Conservation (phyloP, 805 yeast genomes). For the Cyberlindnera euphorbiiphila region DNA sequence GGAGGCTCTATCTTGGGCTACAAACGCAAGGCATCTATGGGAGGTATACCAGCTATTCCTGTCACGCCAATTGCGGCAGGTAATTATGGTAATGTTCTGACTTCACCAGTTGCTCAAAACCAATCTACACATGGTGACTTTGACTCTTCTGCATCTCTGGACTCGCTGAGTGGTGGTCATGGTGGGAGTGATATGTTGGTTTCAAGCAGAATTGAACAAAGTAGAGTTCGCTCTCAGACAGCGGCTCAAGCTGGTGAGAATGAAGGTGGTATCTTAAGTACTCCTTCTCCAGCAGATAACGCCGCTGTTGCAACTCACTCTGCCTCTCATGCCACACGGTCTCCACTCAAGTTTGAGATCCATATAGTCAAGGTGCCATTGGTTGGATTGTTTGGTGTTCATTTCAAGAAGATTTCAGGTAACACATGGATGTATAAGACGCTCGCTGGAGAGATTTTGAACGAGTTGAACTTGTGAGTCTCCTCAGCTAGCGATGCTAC, state of each 20-base stretch:
- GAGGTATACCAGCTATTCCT: conserved; percentile 40
- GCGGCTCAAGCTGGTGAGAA: conserved; percentile 6
- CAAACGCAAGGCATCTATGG: conserved; percentile 38
- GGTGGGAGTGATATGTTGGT: conserved; percentile 48
- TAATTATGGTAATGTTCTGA: conserved; percentile 23
- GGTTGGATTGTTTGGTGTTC: conserved; percentile 88
- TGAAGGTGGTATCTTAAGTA: conserved; percentile 1
- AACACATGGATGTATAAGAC: conserved; percentile 95
- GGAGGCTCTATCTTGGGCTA: conserved; percentile 53
- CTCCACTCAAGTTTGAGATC: conserved; percentile 84
- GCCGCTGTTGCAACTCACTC: conserved; percentile 12
- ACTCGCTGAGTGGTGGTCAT: conserved; percentile 55
- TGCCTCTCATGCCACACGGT: conserved; percentile 29
- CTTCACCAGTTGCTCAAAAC: conserved; percentile 29
- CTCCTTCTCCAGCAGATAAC: not conserved
- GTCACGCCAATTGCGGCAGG: conserved; percentile 50
- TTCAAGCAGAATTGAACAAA: conserved; percentile 55
- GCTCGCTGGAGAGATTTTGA: conserved; percentile 76
- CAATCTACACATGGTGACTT: conserved; percentile 33
- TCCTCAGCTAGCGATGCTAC: no score
- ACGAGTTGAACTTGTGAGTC: conserved; percentile 25
- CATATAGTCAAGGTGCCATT: conserved; percentile 90
- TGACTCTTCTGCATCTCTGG: conserved; percentile 46
- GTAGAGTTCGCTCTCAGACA: conserved; percentile 16
- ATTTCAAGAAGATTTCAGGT: conserved; percentile 88